phyloP scores from a whole-genome alignment of 225 moss, liverwort and hornwort species.

The Lunularia cruciata region DNA sequence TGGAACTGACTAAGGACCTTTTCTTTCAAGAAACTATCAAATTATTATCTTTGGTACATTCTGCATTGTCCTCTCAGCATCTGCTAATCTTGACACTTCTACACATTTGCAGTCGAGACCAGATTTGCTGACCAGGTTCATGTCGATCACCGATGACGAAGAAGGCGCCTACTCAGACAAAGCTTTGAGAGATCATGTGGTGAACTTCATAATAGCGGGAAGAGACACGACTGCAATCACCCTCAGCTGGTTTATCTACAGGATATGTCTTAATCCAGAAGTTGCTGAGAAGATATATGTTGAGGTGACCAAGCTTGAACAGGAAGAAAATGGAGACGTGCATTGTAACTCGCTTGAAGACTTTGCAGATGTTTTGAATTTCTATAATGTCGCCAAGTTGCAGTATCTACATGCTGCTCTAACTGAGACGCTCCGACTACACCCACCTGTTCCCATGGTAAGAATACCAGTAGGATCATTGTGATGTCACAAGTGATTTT shows the following conservation, averaged over 20 bases:
- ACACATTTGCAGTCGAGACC: slow-evolving; percentile 29
- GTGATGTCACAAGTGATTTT: not conserved
- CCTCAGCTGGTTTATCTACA: slow-evolving; percentile 52
- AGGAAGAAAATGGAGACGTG: not conserved
- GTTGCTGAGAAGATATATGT: slow-evolving; percentile 37
- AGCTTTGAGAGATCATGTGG: slow-evolving; percentile 39
- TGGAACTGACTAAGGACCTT: too few relatives aligned
- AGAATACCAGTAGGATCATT: too few relatives aligned
- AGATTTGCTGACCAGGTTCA: slow-evolving; percentile 49
- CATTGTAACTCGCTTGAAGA: slow-evolving; percentile 18
- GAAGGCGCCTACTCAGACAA: slow-evolving; percentile 32
- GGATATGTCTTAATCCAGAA: slow-evolving; percentile 45
- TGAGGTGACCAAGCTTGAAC: slow-evolving; percentile 36
- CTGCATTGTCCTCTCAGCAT: too few relatives aligned
- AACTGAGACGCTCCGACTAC: slow-evolving; percentile 47
- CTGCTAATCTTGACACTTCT: too few relatives aligned
- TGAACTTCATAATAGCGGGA: slow-evolving; percentile 59
- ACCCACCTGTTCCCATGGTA: slow-evolving; percentile 51
- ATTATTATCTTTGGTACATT: too few relatives aligned
- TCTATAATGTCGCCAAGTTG: slow-evolving; percentile 34
- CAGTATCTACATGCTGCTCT: slow-evolving; percentile 52
- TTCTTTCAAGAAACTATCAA: too few relatives aligned
- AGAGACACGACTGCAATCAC: slow-evolving; percentile 54
- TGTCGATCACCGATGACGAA: slow-evolving; percentile 18
- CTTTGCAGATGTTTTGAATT: slow-evolving; percentile 42